Evolutionary conservation across 2,329 filamentous ascomycete species (phyloP).

Genomic region (Cryphonectria naterciae): DNA sequence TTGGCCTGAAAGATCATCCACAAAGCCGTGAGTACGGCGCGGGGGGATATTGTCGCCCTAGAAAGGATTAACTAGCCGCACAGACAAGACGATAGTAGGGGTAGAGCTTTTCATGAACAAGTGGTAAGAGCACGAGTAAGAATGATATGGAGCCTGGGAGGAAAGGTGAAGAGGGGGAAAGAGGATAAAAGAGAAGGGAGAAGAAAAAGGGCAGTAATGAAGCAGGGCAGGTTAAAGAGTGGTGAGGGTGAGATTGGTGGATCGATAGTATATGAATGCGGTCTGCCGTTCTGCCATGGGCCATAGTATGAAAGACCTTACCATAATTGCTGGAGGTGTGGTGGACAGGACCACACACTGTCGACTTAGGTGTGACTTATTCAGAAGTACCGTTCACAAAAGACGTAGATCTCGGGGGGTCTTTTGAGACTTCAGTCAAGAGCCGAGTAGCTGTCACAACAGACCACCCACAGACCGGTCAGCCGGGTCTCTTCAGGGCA

Average conservation of each 20-base stretch:
- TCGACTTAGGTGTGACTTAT: constrained; percentile 34
- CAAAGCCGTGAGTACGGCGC: constrained; percentile 47
- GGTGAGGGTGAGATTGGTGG: constrained; percentile 25
- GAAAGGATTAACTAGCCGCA: constrained; percentile 41
- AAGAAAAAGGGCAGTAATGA: not conserved
- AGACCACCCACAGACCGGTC: constrained; percentile 22
- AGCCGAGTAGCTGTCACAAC: constrained; percentile 22
- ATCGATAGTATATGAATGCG: constrained; percentile 52
- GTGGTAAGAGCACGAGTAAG: not conserved
- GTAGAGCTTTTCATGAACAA: constrained; percentile 30
- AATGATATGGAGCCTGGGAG: not conserved
- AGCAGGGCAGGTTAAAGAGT: constrained; percentile 33
- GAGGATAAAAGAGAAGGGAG: not conserved
- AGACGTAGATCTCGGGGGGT: constrained; percentile 16
- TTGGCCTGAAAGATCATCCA: constrained; percentile 43
- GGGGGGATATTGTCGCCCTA: constrained; percentile 47
- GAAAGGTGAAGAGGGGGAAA: not conserved
- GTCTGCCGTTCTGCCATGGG: constrained; percentile 45
- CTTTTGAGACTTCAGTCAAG: constrained; percentile 23
- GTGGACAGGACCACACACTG: constrained; percentile 41
- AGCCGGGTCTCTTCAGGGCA: constrained; percentile 18
- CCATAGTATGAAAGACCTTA: constrained; percentile 46
- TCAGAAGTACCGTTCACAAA: constrained; percentile 27
- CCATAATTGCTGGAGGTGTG: constrained; percentile 51
- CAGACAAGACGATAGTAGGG: constrained; percentile 32